These are phyloP conservation scores for Fusarium zealandicum DNA, from an alignment of 2,329 filamentous ascomycete genomes.

Conservation along the genomic window DNA sequence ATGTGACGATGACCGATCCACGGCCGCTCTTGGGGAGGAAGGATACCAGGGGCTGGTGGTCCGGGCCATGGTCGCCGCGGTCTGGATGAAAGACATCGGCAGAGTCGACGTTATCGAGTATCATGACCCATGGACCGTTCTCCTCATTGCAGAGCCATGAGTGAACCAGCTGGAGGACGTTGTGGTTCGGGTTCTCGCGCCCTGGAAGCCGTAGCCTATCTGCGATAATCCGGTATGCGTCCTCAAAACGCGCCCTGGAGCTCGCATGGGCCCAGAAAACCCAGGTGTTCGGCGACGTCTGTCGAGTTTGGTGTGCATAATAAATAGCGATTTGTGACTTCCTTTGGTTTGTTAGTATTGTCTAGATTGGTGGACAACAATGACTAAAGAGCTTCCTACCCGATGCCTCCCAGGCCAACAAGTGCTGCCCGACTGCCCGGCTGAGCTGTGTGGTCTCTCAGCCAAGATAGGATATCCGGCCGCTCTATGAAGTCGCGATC, in stretches of 20 bases:
- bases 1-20: neutral
- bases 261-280: constrained; percentile 15
- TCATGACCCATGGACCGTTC: neutral
- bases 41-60: neutral
- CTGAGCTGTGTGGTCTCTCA: neutral
- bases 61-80: too few species aligned
- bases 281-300: neutral
- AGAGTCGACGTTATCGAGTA: neutral
- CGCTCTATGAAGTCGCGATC: constrained; percentile 13
- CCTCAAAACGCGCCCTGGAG: constrained; percentile 5
- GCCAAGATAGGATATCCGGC: constrained; percentile 4
- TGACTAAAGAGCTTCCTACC: too few species aligned
- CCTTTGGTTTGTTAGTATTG: neutral
- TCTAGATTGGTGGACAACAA: too few species aligned
- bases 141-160: constrained; percentile 6
- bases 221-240: constrained; percentile 10
- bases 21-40: neutral
- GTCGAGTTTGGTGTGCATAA: constrained; percentile 4
- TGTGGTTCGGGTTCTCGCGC: constrained; percentile 1
- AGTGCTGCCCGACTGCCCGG: constrained; percentile 6
- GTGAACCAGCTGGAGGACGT: constrained; percentile 9
- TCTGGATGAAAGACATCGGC: neutral
- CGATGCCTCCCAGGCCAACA: constrained; percentile 12
- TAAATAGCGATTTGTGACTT: constrained; percentile 19
- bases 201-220: constrained; percentile 4